Evolutionary conservation across 192 early-diverging fungal genomes (phyloP).

Genomic region (Cetraspora pellucida): DNA sequence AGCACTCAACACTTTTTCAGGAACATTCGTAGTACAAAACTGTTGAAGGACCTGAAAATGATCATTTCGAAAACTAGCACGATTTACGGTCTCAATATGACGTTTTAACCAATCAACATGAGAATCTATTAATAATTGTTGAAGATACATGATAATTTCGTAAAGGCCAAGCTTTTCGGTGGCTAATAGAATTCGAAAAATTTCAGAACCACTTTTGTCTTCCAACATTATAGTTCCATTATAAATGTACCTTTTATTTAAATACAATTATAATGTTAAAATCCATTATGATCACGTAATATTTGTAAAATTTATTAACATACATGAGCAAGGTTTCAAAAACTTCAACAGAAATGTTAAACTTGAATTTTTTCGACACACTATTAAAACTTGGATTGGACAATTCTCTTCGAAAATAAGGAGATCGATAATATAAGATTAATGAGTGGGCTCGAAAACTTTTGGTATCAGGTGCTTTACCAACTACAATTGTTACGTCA

Average conservation of each 20-base stretch:
- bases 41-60: not conserved
- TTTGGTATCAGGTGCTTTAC: not conserved
- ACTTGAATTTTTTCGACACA: not conserved
- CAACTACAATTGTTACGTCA: not conserved
- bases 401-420: not conserved
- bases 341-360: not conserved
- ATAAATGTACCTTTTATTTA: not conserved
- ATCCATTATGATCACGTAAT: not conserved
- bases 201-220: not conserved
- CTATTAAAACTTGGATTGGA: not conserved
- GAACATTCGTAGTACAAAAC: not conserved
- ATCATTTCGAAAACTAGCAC: not conserved
- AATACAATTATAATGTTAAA: not conserved
- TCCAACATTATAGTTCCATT: not conserved
- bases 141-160: not conserved
- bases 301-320: not conserved
- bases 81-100: not conserved
- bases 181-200: not conserved
- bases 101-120: not conserved
- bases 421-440: slow-evolving; percentile 1
- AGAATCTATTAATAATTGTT: not conserved
- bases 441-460: not conserved
- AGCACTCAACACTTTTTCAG: not conserved
- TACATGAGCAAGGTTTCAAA: not conserved
- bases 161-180: not conserved